phyloP scores from a whole-genome alignment of 176 grass and related monocot species.

The Chrysopogon serrulatus region DNA sequence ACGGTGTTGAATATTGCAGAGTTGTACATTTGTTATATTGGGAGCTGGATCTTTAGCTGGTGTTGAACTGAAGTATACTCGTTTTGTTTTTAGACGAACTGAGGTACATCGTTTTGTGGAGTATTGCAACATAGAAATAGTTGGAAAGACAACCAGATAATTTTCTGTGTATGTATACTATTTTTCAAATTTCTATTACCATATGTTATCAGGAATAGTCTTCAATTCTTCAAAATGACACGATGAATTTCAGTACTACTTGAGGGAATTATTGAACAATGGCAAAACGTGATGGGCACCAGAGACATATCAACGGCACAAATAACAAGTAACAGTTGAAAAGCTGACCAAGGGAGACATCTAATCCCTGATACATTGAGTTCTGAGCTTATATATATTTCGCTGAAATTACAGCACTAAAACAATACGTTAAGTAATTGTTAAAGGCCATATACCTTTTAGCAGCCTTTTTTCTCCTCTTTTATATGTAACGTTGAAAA shows the following conservation, averaged over 20 bases:
- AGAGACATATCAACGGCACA: not conserved
- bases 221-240: not conserved
- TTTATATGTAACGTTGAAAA: slow-evolving; percentile 10
- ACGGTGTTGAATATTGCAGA: not conserved
- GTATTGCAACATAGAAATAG: not conserved
- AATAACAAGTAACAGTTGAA: too few species aligned
- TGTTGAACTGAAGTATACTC: too few species aligned
- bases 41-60: not conserved
- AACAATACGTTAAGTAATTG: slow-evolving; percentile 2
- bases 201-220: not conserved
- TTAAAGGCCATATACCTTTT: not conserved
- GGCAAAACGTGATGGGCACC: not conserved
- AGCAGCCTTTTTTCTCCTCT: not conserved
- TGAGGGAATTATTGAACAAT: not conserved
- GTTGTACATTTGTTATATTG: not conserved
- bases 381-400: not conserved
- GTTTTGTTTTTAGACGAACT: too few species aligned
- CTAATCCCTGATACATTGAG: not conserved
- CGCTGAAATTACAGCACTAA: not conserved
- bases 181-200: not conserved
- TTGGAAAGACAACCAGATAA: too few species aligned
- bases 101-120: too few species aligned
- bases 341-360: too few species aligned
- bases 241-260: not conserved
- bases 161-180: too few species aligned